phyloP scores from a whole-genome alignment of 1,284 basidiomycete genomes.

The Peniophora sp. region DNA sequence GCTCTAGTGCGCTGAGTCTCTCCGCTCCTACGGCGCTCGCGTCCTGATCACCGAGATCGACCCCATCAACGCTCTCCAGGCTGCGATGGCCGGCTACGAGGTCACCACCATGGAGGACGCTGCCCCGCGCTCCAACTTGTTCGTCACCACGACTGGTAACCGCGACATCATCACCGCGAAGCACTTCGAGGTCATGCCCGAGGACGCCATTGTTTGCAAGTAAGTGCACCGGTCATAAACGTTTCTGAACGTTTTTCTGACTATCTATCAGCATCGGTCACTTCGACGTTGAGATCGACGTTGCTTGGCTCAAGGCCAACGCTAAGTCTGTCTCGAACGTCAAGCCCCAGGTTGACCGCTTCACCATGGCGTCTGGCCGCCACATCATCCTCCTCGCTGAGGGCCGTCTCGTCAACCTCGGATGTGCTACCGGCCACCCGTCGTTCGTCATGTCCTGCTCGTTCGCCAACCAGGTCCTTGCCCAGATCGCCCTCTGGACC shows the following conservation, averaged over 20 bases:
- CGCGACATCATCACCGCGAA: slow-evolving; percentile 93
- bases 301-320: slow-evolving; percentile 96
- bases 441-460: slow-evolving; percentile 99
- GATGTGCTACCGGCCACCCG: slow-evolving; percentile 90
- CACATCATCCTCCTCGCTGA: slow-evolving; percentile 98
- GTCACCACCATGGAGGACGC: slow-evolving; percentile 98
- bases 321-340: slow-evolving; percentile 84
- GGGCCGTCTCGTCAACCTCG: slow-evolving; percentile 98
- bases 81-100: slow-evolving; percentile 99
- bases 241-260: slow-evolving; percentile 8
- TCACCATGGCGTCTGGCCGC: slow-evolving; percentile 84
- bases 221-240: slow-evolving; percentile 28
- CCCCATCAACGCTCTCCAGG: slow-evolving; percentile 99
- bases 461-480: slow-evolving; percentile 97
- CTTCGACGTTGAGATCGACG: slow-evolving; percentile 98
- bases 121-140: slow-evolving; percentile 83
- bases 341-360: slow-evolving; percentile 99
- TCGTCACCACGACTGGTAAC: slow-evolving; percentile 99
- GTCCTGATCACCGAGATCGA: slow-evolving; percentile 98
- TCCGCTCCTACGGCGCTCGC: slow-evolving; percentile 94
- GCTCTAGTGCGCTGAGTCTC: slow-evolving; percentile 88
- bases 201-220: slow-evolving; percentile 99
- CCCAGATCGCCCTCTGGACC: slow-evolving; percentile 98
- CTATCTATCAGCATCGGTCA: slow-evolving; percentile 74
- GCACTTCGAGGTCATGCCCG: slow-evolving; percentile 93